Conservation (phyloP, 148 eudicot genomes). For the Rhododendron griersonianum region DNA sequence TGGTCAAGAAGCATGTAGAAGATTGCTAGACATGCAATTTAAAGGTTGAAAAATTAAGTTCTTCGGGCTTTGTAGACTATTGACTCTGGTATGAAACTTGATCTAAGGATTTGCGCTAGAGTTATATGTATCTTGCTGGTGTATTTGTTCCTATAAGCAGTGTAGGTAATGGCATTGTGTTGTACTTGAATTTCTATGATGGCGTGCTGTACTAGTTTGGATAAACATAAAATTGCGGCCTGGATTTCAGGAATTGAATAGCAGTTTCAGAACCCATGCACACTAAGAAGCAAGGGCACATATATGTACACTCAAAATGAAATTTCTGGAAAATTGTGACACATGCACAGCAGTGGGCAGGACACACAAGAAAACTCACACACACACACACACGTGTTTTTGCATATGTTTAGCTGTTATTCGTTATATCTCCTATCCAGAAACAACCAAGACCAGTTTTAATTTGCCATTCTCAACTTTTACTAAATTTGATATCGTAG, state of each 20-base stretch:
- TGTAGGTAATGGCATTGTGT: not conserved
- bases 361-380: not conserved
- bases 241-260: not conserved
- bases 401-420: not conserved
- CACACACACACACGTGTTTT: not conserved
- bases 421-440: not conserved
- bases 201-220: not conserved
- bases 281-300: not conserved
- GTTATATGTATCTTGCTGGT: not conserved
- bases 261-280: not conserved
- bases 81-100: not conserved
- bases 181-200: not conserved
- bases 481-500: not conserved
- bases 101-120: not conserved
- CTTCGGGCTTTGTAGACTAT: not conserved
- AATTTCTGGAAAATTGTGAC: not conserved
- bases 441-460: not conserved
- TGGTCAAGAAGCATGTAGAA: not conserved
- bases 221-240: not conserved
- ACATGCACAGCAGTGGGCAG: not conserved
- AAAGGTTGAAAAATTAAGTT: not conserved
- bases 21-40: conserved; percentile 7
- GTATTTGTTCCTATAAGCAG: not conserved
- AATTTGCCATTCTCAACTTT: not conserved
- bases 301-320: not conserved